Base-by-base conservation (phyloP, 2,329 filamentous ascomycete species). In the Fusarium liriodendri region DNA sequence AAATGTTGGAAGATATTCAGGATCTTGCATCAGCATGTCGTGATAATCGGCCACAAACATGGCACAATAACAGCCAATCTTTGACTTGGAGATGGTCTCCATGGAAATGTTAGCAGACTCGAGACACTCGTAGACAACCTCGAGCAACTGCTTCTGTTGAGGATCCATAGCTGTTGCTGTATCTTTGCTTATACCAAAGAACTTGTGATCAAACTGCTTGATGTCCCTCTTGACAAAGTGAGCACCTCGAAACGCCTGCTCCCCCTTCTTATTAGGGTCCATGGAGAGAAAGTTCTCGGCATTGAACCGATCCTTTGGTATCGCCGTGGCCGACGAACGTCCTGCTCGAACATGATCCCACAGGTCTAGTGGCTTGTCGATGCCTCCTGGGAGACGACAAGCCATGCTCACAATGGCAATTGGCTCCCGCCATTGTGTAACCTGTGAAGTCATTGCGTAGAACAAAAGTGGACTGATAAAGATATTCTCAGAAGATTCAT, bases 181-280 rank as follows among this genome's bases (percentile, higher is more conserved):
- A 10, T 77, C 73, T 64, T 77, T 77, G 61, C 73, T 77, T 22
- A 77, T 77, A 5, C 75, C 75, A 59, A 77, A 77, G 68, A 77
- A 77, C 66, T 77, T 77, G 66, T 77, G 73, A 57, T 77, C 75
- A 40, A 77, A 77, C 66, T 77, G 75, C 57, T 76, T 77, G 18
- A 77, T 70, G 33, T 77, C 75, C 18, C 75, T 55, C 47, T 76
- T 76, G 20, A 77, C 72, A 22, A 77, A 77, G 47, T 77, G 75
- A 9, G 75, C 75, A 13, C 75, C 75, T 47, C 73, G 67, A 40
- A 77, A 76, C 10, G 75, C 75, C 8, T 77, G 73, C 8, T 64
- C 73, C 35, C 75, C 73, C 32, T 73, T 75, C 57, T 76, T 67
- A 33, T 77, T 76, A 29, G 75, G 73, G 22, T 77, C 74, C 74